phyloP scores from a whole-genome alignment of 441 rosid species.

The California macrophylla region DNA sequence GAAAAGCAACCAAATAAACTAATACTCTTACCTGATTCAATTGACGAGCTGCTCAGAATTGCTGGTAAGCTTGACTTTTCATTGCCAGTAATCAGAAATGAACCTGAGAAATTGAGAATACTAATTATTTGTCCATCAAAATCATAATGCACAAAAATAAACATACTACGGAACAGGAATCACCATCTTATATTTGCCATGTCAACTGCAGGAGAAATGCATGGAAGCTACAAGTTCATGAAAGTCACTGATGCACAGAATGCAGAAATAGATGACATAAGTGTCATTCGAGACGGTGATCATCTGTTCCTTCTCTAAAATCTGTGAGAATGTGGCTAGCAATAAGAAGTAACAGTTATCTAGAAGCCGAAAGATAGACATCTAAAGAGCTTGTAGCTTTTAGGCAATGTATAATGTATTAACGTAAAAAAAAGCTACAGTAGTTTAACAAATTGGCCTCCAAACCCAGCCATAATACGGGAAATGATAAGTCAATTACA shows the following conservation, averaged over 20 bases:
- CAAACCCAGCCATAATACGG: conserved; percentile 12
- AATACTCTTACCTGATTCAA: conserved; percentile 64
- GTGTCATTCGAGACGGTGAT: conserved; percentile 89
- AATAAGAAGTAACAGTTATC: conserved; percentile 21
- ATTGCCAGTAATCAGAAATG: conserved; percentile 17
- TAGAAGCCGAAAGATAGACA: conserved; percentile 11
- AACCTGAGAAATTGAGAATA: conserved; percentile 17
- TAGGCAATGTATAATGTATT: conserved; percentile 22
- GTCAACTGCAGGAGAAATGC: conserved; percentile 70
- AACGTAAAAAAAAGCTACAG: conserved; percentile 14
- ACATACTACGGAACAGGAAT: conserved; percentile 15
- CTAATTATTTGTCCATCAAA: conserved; percentile 6
- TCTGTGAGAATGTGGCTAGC: conserved; percentile 24
- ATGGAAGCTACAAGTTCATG: conserved; percentile 47
- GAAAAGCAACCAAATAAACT: conserved; percentile 39
- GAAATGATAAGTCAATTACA: conserved; percentile 25
- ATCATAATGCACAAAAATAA: neutral
- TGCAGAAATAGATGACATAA: conserved; percentile 73
- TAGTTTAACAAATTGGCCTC: conserved; percentile 20
- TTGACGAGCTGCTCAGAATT: conserved; percentile 62
- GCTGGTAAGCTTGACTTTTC: conserved; percentile 55
- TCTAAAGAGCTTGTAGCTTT: conserved; percentile 20
- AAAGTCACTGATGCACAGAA: conserved; percentile 51
- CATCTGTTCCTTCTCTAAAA: conserved; percentile 60
- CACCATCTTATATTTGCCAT: conserved; percentile 22